Conservation (phyloP, 257 asterid genomes). For the Pogostemon cablin region DNA sequence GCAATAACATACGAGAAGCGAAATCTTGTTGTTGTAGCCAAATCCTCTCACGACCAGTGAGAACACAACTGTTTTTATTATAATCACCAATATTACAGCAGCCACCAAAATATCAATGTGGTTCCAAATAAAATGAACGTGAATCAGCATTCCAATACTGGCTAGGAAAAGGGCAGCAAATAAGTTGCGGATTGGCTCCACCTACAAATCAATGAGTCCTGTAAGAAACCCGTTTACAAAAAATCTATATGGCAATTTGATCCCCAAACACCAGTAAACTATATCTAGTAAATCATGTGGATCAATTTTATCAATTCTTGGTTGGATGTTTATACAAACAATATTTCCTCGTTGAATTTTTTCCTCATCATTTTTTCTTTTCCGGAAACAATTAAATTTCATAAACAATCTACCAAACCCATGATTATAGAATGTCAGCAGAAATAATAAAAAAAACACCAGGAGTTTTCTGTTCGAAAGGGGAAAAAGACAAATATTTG, state of each 20-base stretch:
- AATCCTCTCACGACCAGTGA: conserved; percentile 76
- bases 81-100: conserved; percentile 72
- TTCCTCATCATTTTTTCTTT: not conserved
- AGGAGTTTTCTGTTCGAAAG: too few relatives aligned
- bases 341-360: not conserved
- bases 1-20: conserved; percentile 65
- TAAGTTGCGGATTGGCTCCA: conserved; percentile 80
- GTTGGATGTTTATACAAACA: conserved; percentile 8
- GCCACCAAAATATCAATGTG: conserved; percentile 82
- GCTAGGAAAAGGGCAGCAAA: conserved; percentile 88
- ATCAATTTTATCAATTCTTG: conserved; percentile 15
- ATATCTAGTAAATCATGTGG: not conserved
- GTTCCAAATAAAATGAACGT: conserved; percentile 83
- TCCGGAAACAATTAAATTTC: not conserved
- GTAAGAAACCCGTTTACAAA: conserved; percentile 31
- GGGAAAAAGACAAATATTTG: too few relatives aligned
- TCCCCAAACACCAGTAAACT: not conserved
- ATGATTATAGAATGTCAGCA: too few relatives aligned
- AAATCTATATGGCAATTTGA: not conserved
- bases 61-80: conserved; percentile 65
- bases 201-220: conserved; percentile 49
- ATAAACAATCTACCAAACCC: not conserved
- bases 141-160: conserved; percentile 93
- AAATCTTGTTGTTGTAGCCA: conserved; percentile 75
- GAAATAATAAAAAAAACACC: too few relatives aligned